These are phyloP conservation scores for Keqinozyma sinolaborantium DNA, from an alignment of 1,139 yeast genomes.

Conservation along the genomic window DNA sequence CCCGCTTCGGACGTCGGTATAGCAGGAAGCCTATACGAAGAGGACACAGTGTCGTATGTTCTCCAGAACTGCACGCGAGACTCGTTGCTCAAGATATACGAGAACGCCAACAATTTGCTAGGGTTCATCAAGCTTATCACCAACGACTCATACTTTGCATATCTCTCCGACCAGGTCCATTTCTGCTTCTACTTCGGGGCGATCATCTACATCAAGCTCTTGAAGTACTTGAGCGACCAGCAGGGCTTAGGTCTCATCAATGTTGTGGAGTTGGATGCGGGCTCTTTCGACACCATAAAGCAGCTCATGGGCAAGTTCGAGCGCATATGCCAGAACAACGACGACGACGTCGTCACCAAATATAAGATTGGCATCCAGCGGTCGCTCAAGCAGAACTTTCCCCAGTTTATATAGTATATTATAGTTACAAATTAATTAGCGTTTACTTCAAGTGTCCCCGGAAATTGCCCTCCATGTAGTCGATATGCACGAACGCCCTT, in stretches of 20 bases:
- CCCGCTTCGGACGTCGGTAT: constrained; percentile 8
- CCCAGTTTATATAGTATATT: constrained; percentile 1
- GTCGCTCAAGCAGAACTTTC: constrained; percentile 9
- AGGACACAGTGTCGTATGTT: constrained; percentile 21
- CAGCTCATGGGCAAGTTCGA: constrained; percentile 27
- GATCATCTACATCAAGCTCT: constrained; percentile 34
- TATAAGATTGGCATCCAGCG: constrained; percentile 24
- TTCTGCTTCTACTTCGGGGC: constrained; percentile 53
- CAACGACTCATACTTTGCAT: constrained; percentile 63
- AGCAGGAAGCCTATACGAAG: constrained; percentile 14
- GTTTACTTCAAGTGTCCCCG: constrained; percentile 38
- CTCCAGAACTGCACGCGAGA: constrained; percentile 17
- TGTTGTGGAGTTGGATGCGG: constrained; percentile 7
- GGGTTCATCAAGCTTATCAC: constrained; percentile 37
- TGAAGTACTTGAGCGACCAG: constrained; percentile 8
- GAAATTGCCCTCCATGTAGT: constrained; percentile 57
- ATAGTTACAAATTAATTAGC: too few relatives aligned
- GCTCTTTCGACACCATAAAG: constrained; percentile 13
- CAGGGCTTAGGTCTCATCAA: constrained; percentile 7
- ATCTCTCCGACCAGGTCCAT: constrained; percentile 66
- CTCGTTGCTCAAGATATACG: constrained; percentile 20
- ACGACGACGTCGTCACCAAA: constrained; percentile 26
- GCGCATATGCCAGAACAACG: constrained; percentile 23
- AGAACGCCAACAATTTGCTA: constrained; percentile 42
- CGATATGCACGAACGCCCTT: constrained; percentile 79